A percentile compares a stretch with the other conserved stretches of the same genome.
Evolutionary conservation across 495 filamentous ascomycete species (phyloP).

Genomic region (Recurvomyces mirabilis): DNA sequence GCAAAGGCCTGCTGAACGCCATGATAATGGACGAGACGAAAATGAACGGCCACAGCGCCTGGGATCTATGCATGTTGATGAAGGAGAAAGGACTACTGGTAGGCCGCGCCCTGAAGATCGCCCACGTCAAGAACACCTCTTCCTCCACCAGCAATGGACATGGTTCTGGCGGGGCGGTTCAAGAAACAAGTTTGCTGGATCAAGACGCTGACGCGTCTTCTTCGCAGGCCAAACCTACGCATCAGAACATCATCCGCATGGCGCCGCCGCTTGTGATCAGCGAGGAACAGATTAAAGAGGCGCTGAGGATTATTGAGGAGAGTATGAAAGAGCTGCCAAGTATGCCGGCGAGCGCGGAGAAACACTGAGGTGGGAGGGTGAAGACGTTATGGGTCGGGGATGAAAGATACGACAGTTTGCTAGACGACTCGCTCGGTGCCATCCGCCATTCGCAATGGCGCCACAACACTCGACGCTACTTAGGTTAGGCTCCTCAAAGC

Average conservation of each 20-base stretch:
- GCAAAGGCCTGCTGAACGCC: slow-evolving; percentile 91
- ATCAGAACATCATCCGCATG: slow-evolving; percentile 74
- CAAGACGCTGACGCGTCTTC: slow-evolving; percentile 11
- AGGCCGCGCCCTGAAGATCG: slow-evolving; percentile 39
- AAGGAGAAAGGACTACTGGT: slow-evolving; percentile 93
- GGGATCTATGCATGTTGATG: slow-evolving; percentile 92
- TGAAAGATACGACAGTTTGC: too few species aligned
- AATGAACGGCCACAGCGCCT: slow-evolving; percentile 77
- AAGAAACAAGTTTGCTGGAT: slow-evolving; percentile 19
- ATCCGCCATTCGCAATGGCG: too few species aligned
- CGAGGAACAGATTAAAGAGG: slow-evolving; percentile 30
- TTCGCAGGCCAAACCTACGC: slow-evolving; percentile 86
- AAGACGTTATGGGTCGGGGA: too few species aligned
- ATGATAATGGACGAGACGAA: slow-evolving; percentile 90
- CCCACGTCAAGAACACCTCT: slow-evolving; percentile 25
- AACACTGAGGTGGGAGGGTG: too few species aligned
- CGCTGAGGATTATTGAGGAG: slow-evolving; percentile 32
- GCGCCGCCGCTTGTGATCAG: slow-evolving; percentile 36
- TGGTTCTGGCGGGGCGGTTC: slow-evolving; percentile 24
- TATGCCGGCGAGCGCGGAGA: too few species aligned
- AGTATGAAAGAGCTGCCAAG: slow-evolving; percentile 31
- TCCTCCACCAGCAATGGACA: too few species aligned
- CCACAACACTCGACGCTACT: too few species aligned
- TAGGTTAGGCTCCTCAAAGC: too few species aligned
- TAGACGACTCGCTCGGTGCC: too few species aligned